These are phyloP conservation scores for Parastagonospora avenae DNA, from an alignment of 2,329 filamentous ascomycete species.

Conservation along the genomic window DNA sequence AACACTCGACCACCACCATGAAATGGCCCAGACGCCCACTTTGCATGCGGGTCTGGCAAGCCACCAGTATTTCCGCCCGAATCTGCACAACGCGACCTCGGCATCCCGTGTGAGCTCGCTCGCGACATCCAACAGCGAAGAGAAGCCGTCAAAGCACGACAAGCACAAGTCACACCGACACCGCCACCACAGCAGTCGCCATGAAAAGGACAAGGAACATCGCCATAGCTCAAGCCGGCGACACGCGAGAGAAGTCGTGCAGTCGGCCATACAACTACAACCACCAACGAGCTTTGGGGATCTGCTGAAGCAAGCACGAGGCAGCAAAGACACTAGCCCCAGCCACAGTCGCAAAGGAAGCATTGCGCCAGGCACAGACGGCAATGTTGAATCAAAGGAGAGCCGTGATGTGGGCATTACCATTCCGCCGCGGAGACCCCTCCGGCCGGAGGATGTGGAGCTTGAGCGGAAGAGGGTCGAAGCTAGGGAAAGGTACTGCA, in stretches of 20 bases:
- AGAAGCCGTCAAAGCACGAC: constrained; percentile 30
- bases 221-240: constrained; percentile 36
- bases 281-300: constrained; percentile 53
- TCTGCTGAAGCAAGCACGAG: constrained; percentile 45
- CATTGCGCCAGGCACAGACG: constrained; percentile 18
- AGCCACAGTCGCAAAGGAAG: constrained; percentile 39
- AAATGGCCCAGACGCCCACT: constrained; percentile 27
- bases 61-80: constrained; percentile 26
- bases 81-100: constrained; percentile 25
- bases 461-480: constrained; percentile 42
- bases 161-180: constrained; percentile 37
- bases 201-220: constrained; percentile 34
- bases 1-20: constrained; percentile 21
- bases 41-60: constrained; percentile 22
- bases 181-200: constrained; percentile 34
- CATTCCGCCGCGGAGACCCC: constrained; percentile 28
- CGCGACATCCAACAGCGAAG: constrained; percentile 21
- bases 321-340: constrained; percentile 37
- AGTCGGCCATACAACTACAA: constrained; percentile 52
- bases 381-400: constrained; percentile 10
- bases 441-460: constrained; percentile 48
- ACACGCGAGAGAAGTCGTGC: constrained; percentile 50
- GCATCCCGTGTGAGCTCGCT: constrained; percentile 35
- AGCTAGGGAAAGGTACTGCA: constrained; percentile 44
- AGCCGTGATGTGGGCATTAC: constrained; percentile 13